Base-by-base conservation (phyloP, 2,329 filamentous ascomycete genomes). In the Periglandula ipomoeae region DNA sequence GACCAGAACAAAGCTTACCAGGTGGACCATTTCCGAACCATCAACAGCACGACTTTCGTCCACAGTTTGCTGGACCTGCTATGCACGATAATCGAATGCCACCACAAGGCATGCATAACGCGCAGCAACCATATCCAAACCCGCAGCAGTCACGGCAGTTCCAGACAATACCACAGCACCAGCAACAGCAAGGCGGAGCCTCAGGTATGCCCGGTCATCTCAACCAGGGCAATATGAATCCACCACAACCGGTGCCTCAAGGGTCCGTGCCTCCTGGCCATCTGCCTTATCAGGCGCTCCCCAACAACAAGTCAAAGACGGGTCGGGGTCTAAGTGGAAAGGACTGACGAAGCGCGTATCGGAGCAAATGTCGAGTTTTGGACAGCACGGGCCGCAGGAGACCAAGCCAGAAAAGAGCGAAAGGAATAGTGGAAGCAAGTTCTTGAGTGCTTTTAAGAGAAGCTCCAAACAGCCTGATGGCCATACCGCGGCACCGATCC, bases 361-460 rank as follows among this genome's bases (percentile, higher is more conserved):
- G 3, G 61, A 50, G 19, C 65, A 68, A 44, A 53, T 58, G 44
- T 47, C 52, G 2, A 55, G 55, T 9, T 41, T 49, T 6, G 32
- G 46, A 15, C 47, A 51, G 11, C 41, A 56, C 8, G 47, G 11
- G 4, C 9, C 26, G 15, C 4, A 41, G 7, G 54, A 58, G 20
- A 45, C 44, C 24, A 59, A 57, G 44, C 22, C 48, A 4, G 58
- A 60, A 7, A 55, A 52, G 10, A 52, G 49, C 9, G 59, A 62
- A 13, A 53, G 53, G 45, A 51, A 19, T 11, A 10, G 56, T 13
- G 51, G 56, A 2, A 59, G 53, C 17, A 67, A 62, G 50, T 48
- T 68, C 1, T 47, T 65, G 0, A 56, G 59, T 1, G 63, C 62
- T 1, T 62, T 67, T 39, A 67, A 63, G 52, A 58, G 61, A 55